Evolutionary conservation across 202 grass and related monocot genomes (phyloP).

Genomic region (Hordeum pubiflorum): DNA sequence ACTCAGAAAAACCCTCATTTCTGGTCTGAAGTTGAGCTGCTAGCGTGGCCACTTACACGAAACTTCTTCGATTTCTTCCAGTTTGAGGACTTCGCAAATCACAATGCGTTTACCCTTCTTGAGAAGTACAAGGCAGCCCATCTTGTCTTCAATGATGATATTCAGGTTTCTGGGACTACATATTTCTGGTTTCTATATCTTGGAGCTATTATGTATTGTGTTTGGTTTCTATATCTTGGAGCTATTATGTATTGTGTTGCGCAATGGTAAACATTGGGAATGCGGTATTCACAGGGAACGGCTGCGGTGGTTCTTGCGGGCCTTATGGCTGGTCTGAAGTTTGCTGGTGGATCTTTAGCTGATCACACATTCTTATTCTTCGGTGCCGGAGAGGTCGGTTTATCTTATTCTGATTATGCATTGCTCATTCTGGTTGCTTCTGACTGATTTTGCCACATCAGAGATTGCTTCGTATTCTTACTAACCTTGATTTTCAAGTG

Average conservation of each 20-base stretch:
- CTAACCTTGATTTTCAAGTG: background rate
- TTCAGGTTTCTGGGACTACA: slow-evolving; percentile 40
- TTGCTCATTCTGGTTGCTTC: background rate
- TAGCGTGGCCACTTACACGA: background rate
- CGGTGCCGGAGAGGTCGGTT: slow-evolving; percentile 79
- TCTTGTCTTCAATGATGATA: slow-evolving; percentile 97
- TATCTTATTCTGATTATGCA: background rate
- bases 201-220: background rate
- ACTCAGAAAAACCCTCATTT: background rate
- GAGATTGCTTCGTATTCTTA: background rate
- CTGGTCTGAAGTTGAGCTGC: background rate
- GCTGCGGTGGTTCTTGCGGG: slow-evolving; percentile 82
- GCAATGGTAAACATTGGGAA: background rate
- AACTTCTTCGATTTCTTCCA: slow-evolving; percentile 22
- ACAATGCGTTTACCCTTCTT: slow-evolving; percentile 89
- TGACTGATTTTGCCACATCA: background rate
- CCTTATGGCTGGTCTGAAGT: slow-evolving; percentile 65
- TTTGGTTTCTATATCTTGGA: background rate
- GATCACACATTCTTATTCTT: slow-evolving; percentile 84
- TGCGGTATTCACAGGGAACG: slow-evolving; percentile 55
- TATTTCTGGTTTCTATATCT: background rate
- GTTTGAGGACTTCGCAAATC: slow-evolving; percentile 95
- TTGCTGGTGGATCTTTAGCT: slow-evolving; percentile 54
- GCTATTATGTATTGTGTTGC: background rate
- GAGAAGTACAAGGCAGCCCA: slow-evolving; percentile 67